phyloP scores from a whole-genome alignment of 2,329 filamentous ascomycete genomes.

The Nemania sp. region DNA sequence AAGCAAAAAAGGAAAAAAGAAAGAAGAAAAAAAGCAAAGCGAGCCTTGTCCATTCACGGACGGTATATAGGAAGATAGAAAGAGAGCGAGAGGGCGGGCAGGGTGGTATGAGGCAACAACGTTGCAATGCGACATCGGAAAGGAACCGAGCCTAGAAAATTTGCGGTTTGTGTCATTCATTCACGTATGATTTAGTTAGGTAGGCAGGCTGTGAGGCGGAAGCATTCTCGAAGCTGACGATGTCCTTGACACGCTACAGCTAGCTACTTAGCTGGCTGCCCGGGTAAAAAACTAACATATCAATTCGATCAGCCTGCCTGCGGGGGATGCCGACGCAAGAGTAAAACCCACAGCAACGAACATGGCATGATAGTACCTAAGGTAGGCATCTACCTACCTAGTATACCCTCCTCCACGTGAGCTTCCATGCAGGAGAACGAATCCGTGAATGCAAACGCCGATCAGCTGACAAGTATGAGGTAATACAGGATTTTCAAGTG shows the following conservation, averaged over 20 bases:
- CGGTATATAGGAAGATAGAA: too few relatives aligned
- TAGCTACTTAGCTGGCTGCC: too few relatives aligned
- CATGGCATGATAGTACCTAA: too few relatives aligned
- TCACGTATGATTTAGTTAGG: too few relatives aligned
- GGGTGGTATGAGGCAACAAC: not conserved
- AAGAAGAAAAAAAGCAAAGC: too few relatives aligned
- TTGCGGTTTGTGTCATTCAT: not conserved
- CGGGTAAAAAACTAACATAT: too few relatives aligned
- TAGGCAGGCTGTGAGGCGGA: constrained; percentile 5
- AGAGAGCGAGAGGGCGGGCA: too few relatives aligned
- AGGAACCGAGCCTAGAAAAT: not conserved
- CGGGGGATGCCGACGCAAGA: not conserved
- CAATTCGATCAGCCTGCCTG: not conserved
- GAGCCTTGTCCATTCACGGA: too few relatives aligned
- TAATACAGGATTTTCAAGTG: not conserved
- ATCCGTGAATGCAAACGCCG: constrained; percentile 7
- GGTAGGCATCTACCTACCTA: too few relatives aligned
- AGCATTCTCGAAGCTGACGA: not conserved
- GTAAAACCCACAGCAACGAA: too few relatives aligned
- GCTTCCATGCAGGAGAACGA: constrained; percentile 2
- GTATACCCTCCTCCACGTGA: not conserved
- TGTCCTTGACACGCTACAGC: too few relatives aligned
- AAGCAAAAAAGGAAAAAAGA: too few relatives aligned
- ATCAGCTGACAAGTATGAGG: constrained; percentile 13
- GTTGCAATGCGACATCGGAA: not conserved